A percentile compares a stretch with the other conserved stretches of the same genome.
Conservation (phyloP, 352 stramenopile genomes). For the Nothophytophthora sp. region DNA sequence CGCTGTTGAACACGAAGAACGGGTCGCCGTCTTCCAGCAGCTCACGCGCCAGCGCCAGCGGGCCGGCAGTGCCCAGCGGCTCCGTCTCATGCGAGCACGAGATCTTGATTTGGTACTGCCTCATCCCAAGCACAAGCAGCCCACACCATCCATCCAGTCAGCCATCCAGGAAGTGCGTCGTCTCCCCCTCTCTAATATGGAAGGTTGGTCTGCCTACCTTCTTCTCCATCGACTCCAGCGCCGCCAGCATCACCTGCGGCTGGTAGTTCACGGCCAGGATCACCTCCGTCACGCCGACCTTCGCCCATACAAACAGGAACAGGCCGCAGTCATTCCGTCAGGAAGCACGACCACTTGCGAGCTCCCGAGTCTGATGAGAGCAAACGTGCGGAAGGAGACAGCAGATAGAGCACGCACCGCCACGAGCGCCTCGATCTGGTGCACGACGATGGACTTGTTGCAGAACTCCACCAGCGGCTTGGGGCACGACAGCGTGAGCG, state of each 20-base stretch:
- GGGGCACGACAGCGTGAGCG: slow-evolving; percentile 88
- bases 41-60: slow-evolving; percentile 79
- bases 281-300: slow-evolving; percentile 90
- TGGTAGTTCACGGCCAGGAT: slow-evolving; percentile 92
- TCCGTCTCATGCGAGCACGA: slow-evolving; percentile 88
- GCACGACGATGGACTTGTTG: slow-evolving; percentile 90
- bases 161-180: not conserved
- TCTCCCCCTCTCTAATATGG: too few relatives aligned
- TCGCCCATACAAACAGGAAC: not conserved
- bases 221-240: slow-evolving; percentile 78
- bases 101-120: slow-evolving; percentile 90
- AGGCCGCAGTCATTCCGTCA: too few relatives aligned
- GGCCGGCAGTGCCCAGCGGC: slow-evolving; percentile 81
- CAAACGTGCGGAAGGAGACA: too few relatives aligned
- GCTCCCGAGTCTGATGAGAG: too few relatives aligned
- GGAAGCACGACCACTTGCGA: too few relatives aligned
- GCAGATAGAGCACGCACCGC: slow-evolving; percentile 34
- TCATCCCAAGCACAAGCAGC: slow-evolving; percentile 3
- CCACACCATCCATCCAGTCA: not conserved
- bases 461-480: slow-evolving; percentile 93
- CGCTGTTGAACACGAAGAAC: slow-evolving; percentile 93
- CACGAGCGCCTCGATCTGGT: slow-evolving; percentile 90
- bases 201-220: slow-evolving; percentile 34
- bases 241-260: slow-evolving; percentile 87
- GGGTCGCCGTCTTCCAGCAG: slow-evolving; percentile 84